phyloP scores from a whole-genome alignment of 345 rosid genomes.

The Syzygium jambos region DNA sequence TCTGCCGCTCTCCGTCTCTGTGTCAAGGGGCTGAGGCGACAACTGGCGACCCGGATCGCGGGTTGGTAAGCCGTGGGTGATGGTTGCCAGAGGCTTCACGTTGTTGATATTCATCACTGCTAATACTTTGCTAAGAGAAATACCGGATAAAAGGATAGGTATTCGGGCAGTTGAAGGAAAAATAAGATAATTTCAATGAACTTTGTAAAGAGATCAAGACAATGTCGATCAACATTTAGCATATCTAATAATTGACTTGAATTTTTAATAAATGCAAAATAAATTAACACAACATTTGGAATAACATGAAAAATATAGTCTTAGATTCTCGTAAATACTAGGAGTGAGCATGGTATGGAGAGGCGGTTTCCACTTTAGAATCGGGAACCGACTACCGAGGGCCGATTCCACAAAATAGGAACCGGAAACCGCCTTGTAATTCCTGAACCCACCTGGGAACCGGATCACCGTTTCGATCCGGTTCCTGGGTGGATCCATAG shows the following conservation, averaged over 20 bases:
- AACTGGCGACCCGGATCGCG: background rate
- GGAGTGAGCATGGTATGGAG: no score
- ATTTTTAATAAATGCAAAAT: background rate
- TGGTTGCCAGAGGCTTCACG: background rate
- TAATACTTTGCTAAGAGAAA: background rate
- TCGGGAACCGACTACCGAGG: no score
- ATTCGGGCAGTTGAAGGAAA: background rate
- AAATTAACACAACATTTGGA: background rate
- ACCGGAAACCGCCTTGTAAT: no score
- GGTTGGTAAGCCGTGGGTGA: background rate
- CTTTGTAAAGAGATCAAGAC: background rate
- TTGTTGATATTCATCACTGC: background rate
- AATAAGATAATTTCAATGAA: background rate
- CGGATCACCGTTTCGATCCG: no score
- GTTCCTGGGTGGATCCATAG: no score
- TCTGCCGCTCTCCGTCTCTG: background rate
- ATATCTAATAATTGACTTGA: background rate
- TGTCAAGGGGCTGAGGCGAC: background rate
- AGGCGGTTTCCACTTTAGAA: no score
- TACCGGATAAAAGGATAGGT: background rate
- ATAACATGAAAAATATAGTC: background rate
- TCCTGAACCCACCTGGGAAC: no score
- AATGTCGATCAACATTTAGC: background rate
- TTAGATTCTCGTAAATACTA: background rate
- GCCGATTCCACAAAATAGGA: no score